These are phyloP conservation scores for Trichosanthes cucumerina DNA, from an alignment of 306 rosid genomes.

Conservation along the genomic window DNA sequence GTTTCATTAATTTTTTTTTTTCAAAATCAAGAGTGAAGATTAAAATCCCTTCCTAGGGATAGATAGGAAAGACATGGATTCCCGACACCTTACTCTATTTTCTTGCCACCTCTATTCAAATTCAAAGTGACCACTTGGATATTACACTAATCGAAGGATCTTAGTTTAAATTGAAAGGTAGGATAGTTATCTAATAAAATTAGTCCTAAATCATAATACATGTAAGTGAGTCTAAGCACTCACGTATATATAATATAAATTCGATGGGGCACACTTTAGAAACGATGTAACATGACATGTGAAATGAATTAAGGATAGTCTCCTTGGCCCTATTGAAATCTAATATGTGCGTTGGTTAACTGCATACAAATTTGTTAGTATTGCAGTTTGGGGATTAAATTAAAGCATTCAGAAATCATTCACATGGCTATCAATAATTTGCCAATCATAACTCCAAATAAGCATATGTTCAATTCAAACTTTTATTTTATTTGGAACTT, in stretches of 20 bases:
- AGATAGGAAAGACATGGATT: too few species aligned
- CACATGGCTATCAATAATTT: background rate
- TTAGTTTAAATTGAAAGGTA: too few species aligned
- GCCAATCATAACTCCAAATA: background rate
- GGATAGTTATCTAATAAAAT: too few species aligned
- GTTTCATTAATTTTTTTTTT: too few species aligned
- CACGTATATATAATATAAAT: too few species aligned
- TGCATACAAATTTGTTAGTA: background rate
- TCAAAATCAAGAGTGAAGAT: too few species aligned
- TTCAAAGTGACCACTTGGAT: background rate
- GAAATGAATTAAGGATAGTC: background rate
- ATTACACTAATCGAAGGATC: too few species aligned
- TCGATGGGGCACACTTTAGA: too few species aligned
- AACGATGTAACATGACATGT: background rate
- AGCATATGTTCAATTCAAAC: background rate
- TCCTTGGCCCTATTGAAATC: background rate
- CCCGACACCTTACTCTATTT: background rate
- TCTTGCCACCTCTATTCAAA: background rate
- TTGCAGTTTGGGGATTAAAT: background rate
- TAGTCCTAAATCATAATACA: too few species aligned
- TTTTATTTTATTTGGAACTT: background rate
- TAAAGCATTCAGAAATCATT: background rate
- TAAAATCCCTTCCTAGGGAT: too few species aligned
- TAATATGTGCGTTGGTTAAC: background rate
- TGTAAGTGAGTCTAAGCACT: too few species aligned